Evolutionary conservation across 352 stramenopile genomes (phyloP), one percentile per base, ranked within the genome.

Genomic region (Phytopythium chamaehyphon): DNA sequence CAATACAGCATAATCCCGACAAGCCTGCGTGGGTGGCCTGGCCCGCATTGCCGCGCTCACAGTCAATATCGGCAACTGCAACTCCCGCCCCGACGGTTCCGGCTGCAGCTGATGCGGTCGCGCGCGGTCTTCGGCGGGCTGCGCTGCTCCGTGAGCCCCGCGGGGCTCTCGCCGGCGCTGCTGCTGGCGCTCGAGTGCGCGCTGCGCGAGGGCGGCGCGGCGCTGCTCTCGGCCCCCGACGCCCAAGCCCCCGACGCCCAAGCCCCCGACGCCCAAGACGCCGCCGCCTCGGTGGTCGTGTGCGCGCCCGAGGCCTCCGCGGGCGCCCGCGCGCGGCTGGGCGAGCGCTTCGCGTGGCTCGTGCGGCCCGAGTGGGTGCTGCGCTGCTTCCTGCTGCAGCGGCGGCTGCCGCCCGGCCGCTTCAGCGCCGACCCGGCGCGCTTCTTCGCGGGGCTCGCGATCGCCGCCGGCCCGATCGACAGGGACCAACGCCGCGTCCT

Each of bases 311-410:
- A 61, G 26, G 62, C 73, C 22, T 88, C 88, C 54, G 50, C 66
- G 19, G 63, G 45, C 28, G 86, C 90, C 52, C 47, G 71, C 2
- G 24, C 54, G 39, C 61, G 66, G 19, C 82, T 74, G 21, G 78
- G 88, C 42, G 66, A 82, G 49, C 75, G 73, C 31, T 92, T 89
- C 54, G 73, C 88, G 52, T 75, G 72, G 43, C 65, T 93, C 18
- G 79, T 92, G 46, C 80, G 82, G 0, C 78, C 82, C 19, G 77
- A 87, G 55, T 95, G 84, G 84, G 80, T 91, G 40, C 88, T 88
- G 51, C 78, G 83, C 21, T 69, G 65, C 14, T 89, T 93, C 28
- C 18, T 88, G 26, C 59, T 88, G 52, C 82, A 90, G 59, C 56
- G 59, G 8, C 48, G 86, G 26, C 47, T 93, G 9, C 79, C 82